These are phyloP conservation scores for Phytophthora capsici DNA, from an alignment of 352 stramenopile genomes.

Conservation along the genomic window DNA sequence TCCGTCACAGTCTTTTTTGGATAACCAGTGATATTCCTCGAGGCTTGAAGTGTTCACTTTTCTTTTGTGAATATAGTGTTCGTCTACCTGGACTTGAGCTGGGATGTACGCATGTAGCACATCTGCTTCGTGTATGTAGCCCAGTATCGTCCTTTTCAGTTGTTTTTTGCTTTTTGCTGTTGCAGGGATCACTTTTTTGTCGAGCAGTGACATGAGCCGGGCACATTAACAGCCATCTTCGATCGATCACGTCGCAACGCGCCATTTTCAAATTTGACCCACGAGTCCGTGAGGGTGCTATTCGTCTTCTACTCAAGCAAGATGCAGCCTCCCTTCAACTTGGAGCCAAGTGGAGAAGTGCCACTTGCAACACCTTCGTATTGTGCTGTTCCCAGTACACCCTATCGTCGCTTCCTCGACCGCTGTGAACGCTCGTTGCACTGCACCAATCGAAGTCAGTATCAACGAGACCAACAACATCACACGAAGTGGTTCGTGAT, in stretches of 20 bases:
- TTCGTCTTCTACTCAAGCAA: background rate
- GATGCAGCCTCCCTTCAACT: conserved; percentile 7
- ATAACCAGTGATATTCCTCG: background rate
- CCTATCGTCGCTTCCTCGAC: conserved; percentile 14
- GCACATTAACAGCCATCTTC: background rate
- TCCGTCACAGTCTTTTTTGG: background rate
- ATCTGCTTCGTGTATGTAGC: background rate
- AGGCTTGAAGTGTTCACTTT: background rate
- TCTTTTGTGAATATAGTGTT: background rate
- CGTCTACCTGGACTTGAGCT: background rate
- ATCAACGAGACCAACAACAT: conserved; percentile 11
- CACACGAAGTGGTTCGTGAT: conserved; percentile 28
- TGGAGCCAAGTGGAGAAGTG: conserved; percentile 2
- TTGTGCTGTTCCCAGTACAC: conserved; percentile 5
- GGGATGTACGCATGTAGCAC: background rate
- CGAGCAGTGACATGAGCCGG: conserved; percentile 17
- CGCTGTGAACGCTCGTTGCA: conserved; percentile 19
- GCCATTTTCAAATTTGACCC: background rate
- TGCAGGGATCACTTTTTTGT: too few species aligned
- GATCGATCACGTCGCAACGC: background rate
- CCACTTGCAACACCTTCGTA: conserved; percentile 9
- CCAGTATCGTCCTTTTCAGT: too few species aligned
- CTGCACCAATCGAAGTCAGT: conserved; percentile 1
- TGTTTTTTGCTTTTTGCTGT: too few species aligned
- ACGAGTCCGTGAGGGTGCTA: background rate